phyloP scores from a whole-genome alignment of 2,329 filamentous ascomycete genomes.

The Claviceps purpurea region DNA sequence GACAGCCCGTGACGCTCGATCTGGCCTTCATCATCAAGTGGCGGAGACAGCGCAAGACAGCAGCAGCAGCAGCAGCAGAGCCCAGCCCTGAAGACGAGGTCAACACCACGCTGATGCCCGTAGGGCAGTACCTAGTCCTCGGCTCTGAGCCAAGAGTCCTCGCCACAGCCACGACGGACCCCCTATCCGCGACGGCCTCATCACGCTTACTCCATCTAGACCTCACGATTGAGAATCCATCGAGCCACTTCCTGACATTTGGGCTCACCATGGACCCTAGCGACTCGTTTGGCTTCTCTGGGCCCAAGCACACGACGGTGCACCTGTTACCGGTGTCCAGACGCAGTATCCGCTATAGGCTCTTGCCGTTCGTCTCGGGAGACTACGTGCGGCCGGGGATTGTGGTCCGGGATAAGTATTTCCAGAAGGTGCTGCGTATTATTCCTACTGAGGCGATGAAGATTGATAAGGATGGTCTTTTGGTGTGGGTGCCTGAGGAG shows the following conservation, averaged over 20 bases:
- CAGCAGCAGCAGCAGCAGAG: conserved; percentile 12
- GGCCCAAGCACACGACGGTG: conserved; percentile 65
- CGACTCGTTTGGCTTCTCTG: conserved; percentile 86
- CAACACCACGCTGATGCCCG: conserved; percentile 56
- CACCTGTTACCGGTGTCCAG: conserved; percentile 75
- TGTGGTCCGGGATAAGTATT: conserved; percentile 77
- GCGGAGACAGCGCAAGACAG: conserved; percentile 38
- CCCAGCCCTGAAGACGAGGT: conserved; percentile 8
- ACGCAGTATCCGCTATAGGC: conserved; percentile 55
- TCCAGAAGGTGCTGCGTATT: conserved; percentile 77
- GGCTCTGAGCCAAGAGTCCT: conserved; percentile 80
- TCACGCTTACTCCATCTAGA: conserved; percentile 31
- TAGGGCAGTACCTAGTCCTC: conserved; percentile 70
- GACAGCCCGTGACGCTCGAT: conserved; percentile 60
- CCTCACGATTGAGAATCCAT: conserved; percentile 79
- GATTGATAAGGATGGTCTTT: conserved; percentile 48
- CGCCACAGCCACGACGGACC: conserved; percentile 38
- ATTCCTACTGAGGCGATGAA: conserved; percentile 64
- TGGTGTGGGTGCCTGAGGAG: conserved; percentile 43
- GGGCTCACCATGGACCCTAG: conserved; percentile 83
- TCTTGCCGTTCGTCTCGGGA: conserved; percentile 55
- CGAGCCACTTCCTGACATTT: conserved; percentile 88
- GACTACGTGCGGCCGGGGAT: conserved; percentile 60
- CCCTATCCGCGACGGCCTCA: conserved; percentile 15
- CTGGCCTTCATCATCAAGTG: conserved; percentile 65